Base-by-base conservation (phyloP, 306 rosid genomes). In the Fagus crenata region DNA sequence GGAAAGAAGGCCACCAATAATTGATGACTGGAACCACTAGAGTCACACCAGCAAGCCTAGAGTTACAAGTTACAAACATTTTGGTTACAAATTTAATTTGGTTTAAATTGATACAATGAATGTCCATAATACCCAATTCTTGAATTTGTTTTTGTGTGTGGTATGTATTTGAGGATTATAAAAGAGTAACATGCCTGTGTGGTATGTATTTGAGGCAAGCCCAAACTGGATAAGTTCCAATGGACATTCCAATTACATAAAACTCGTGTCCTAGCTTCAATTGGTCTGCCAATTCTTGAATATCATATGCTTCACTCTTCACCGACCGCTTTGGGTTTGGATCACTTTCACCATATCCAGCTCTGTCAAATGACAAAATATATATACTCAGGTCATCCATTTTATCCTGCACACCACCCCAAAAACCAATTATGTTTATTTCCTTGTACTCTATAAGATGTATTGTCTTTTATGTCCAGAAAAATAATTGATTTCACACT, bases 271-370 rank as follows among this genome's bases (percentile, higher is more conserved):
- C 85, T 6, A 85, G 36, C 14, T 75, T 31, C 39, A 81, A 59
- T 49, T 49, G 68, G 32, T 81, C 85, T 71, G 88, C 83, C 1
- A 85, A 73, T 56, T 81, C 83, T 67, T 81, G 81, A 33, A 81
- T 81, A 31, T 78, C 85, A 81, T 58, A 65, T 33, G 85, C 84
- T 75, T 85, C 88, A 61, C 81, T 81, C 65, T 78, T 81, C 74
- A 85, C 84, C n/a, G 69, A 71, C 31, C 77, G 82, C 9, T 81
- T 71, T 56, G 88, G 88, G 79, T 85, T 78, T 6, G 85, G 84
- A 75, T 82, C 81, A 40, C 88, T 84, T 71, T 81, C 88, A 37
- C 88, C 88, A 40, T 84, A 81, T 7, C 88, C 88, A 35, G 85
- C 85, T 46, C 87, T 61, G 65, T 84, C 87, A 81, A 53, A 84